These are phyloP conservation scores for Teunomyces barrocoloradensis DNA, from an alignment of 805 yeast genomes.

Conservation along the genomic window DNA sequence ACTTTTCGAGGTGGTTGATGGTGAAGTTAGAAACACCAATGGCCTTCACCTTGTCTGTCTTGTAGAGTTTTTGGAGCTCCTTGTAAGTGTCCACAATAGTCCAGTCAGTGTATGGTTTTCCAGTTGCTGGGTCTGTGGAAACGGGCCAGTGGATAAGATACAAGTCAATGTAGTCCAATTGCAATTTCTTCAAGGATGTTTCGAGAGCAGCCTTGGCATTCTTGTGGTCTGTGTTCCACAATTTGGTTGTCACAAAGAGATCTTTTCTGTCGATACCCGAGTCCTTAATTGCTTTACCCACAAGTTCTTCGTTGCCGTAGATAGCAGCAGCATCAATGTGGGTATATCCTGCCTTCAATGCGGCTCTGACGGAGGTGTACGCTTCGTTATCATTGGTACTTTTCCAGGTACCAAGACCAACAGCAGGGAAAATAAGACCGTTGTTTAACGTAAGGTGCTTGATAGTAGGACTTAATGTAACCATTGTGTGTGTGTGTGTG, in stretches of 20 bases:
- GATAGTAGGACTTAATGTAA: neutral
- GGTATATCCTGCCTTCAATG: constrained; percentile 63
- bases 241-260: constrained; percentile 67
- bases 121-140: constrained; percentile 37
- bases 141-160: constrained; percentile 84
- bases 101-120: constrained; percentile 21
- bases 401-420: constrained; percentile 21
- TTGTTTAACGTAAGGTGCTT: constrained; percentile 6
- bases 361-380: constrained; percentile 28
- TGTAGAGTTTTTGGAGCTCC: constrained; percentile 27
- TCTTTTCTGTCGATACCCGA: constrained; percentile 63
- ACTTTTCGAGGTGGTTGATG: constrained; percentile 22
- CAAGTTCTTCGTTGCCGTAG: constrained; percentile 63
- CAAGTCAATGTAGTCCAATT: constrained; percentile 72
- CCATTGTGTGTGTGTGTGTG: neutral
- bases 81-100: constrained; percentile 34
- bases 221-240: constrained; percentile 55
- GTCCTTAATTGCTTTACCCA: constrained; percentile 53
- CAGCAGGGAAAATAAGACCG: constrained; percentile 13
- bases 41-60: constrained; percentile 20
- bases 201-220: constrained; percentile 53
- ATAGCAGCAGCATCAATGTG: constrained; percentile 76
- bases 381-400: constrained; percentile 10
- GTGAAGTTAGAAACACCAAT: constrained; percentile 39
- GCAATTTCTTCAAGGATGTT: constrained; percentile 57